These are phyloP conservation scores for Starmerella bombicola DNA, from an alignment of 805 yeast species.

Conservation along the genomic window DNA sequence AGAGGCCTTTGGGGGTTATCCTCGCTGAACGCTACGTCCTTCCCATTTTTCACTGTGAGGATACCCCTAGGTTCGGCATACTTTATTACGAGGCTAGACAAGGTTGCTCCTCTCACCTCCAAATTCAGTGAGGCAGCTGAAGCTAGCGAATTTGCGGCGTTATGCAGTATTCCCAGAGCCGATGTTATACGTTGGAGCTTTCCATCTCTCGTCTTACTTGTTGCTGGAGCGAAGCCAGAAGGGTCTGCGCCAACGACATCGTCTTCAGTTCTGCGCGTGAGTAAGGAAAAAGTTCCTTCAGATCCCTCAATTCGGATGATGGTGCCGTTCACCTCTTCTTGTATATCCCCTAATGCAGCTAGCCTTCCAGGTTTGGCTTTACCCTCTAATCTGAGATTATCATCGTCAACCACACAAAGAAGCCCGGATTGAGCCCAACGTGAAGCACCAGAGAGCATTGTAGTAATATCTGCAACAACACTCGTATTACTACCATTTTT, in stretches of 20 bases:
- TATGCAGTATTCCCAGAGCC: conserved; percentile 14
- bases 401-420: conserved; percentile 12
- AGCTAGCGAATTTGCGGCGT: conserved; percentile 19
- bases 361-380: conserved; percentile 10
- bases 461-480: conserved; percentile 16
- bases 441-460: conserved; percentile 12
- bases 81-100: conserved; percentile 17
- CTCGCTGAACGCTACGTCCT: conserved; percentile 11
- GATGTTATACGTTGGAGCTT: conserved; percentile 6
- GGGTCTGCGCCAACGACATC: neutral
- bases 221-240: neutral
- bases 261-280: neutral
- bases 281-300: conserved; percentile 11
- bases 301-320: conserved; percentile 8
- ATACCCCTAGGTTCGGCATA: conserved; percentile 18
- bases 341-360: conserved; percentile 10
- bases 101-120: conserved; percentile 17
- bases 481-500: conserved; percentile 10
- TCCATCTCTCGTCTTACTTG: neutral
- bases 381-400: conserved; percentile 13
- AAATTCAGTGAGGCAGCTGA: conserved; percentile 17
- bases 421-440: conserved; percentile 23
- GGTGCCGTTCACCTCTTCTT: neutral
- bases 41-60: conserved; percentile 13
- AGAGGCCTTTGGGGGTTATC: conserved; percentile 21